Evolutionary conservation across 306 rosid genomes (phyloP), one percentile per base, ranked within the genome.

Genomic region (Cyclanthera cordifolia): DNA sequence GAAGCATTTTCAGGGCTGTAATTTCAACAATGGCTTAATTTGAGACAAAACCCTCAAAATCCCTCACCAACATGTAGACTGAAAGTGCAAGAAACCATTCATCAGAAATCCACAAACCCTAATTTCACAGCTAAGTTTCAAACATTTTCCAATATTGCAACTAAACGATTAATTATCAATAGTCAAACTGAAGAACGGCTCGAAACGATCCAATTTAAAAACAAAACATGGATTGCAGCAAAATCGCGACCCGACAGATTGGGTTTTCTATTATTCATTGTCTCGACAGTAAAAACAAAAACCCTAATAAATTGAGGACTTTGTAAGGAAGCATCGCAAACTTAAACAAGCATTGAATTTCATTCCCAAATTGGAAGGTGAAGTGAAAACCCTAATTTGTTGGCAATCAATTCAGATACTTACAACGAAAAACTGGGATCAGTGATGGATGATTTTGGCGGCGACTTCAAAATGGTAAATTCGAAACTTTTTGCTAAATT

Each of bases 41-140:
- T 75, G 51, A 55, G 79, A 83, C 28, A 55, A 52, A 75, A 69
- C 69, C 55, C 75, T 37, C 24, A 58, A 75, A 74, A 69, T 75
- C 27, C 73, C 72, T 68, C 67, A 74, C 53, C 82, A 81, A 80
- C 80, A 12, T 3, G 3, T 13, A 66, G 70, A 70, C 81, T 54
- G 56, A 85, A 78, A 76, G 43, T 57, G 72, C 50, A 75, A 72
- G 74, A 37, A 65, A 76, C 67, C 81, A 78, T 63, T 69, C 71
- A 77, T 72, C 78, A 50, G 60, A 75, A 80, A 58, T 25, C 77
- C 82, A 69, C 70, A 79, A 87, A 77, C 85, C 95, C 85, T 79
- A 83, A 78, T 74, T 76, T 79, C 32, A 69, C 12, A 70, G 39
- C 61, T 4, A 34, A 47, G 37, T 20, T 53, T 47, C 32, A 24